Conservation (phyloP, 495 filamentous ascomycete genomes). For the Cetradonia linearis region DNA sequence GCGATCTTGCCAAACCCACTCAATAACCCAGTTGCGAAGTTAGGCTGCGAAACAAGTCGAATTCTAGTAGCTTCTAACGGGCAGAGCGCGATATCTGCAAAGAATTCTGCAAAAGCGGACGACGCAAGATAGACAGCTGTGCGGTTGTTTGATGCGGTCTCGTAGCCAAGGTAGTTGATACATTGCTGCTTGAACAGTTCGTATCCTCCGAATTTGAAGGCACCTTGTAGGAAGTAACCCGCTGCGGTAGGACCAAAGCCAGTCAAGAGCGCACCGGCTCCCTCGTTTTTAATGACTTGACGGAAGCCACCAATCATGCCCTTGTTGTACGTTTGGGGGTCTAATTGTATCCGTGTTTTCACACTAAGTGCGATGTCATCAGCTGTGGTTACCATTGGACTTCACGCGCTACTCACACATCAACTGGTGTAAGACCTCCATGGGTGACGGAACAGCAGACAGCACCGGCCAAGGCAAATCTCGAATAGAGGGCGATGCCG, state of each 20-base stretch:
- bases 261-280: slow-evolving; percentile 79
- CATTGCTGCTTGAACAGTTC: slow-evolving; percentile 92
- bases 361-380: slow-evolving; percentile 49
- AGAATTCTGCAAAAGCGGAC: slow-evolving; percentile 77
- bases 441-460: slow-evolving; percentile 93
- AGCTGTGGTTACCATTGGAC: neutral
- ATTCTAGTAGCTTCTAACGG: slow-evolving; percentile 91
- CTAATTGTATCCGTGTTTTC: slow-evolving; percentile 92
- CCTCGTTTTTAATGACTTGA: slow-evolving; percentile 74
- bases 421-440: slow-evolving; percentile 82
- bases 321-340: slow-evolving; percentile 80
- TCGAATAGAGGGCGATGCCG: slow-evolving; percentile 55
- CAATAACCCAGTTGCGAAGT: slow-evolving; percentile 71
- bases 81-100: slow-evolving; percentile 89
- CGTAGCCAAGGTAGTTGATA: slow-evolving; percentile 71
- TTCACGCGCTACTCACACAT: slow-evolving; percentile 67
- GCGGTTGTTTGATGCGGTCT: slow-evolving; percentile 74
- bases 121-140: slow-evolving; percentile 85
- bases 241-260: slow-evolving; percentile 80
- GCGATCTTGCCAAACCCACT: slow-evolving; percentile 79
- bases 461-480: slow-evolving; percentile 88
- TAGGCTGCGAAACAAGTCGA: slow-evolving; percentile 84
- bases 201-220: slow-evolving; percentile 92
- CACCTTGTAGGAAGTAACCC: slow-evolving; percentile 91
- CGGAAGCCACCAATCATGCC: slow-evolving; percentile 81